A percentile compares a stretch with the other conserved stretches of the same genome.
Conservation (phyloP, 2,329 filamentous ascomycete genomes). For the Penicillium sp. region DNA sequence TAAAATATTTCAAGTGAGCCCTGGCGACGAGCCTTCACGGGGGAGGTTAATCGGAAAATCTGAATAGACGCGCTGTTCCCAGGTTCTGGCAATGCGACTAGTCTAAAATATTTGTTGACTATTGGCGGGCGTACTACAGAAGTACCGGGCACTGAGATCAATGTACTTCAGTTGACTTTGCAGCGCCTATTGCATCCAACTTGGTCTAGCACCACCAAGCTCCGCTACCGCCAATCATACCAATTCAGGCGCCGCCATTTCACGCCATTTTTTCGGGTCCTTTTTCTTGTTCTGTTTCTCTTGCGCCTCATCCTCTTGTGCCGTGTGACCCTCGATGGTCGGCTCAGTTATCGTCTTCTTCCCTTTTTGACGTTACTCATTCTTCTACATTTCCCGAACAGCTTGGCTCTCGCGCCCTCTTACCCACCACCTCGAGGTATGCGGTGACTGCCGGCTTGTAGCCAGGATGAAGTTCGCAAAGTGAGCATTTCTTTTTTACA, state of each 20-base stretch:
- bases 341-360: not conserved
- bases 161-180: not conserved
- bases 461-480: slow-evolving; percentile 57
- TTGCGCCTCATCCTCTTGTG: not conserved
- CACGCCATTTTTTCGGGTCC: not conserved
- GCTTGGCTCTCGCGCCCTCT: not conserved
- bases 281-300: not conserved
- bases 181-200: not conserved
- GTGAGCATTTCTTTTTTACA: slow-evolving; percentile 32
- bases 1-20: too few species aligned
- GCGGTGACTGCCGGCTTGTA: slow-evolving; percentile 14
- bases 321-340: too few species aligned
- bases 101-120: too few species aligned
- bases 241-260: not conserved
- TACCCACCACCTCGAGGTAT: slow-evolving; percentile 5
- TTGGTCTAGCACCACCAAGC: slow-evolving; percentile 1
- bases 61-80: too few species aligned
- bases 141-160: too few species aligned
- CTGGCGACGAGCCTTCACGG: too few species aligned
- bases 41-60: too few species aligned
- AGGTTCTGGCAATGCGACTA: too few species aligned
- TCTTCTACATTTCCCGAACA: not conserved
- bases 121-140: too few species aligned
- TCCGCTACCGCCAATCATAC: slow-evolving; percentile 1
- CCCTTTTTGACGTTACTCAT: not conserved